A percentile compares a stretch with the other conserved stretches of the same genome.
Evolutionary conservation across 106 monocot species (phyloP).

Genomic region (Allium cepa): DNA sequence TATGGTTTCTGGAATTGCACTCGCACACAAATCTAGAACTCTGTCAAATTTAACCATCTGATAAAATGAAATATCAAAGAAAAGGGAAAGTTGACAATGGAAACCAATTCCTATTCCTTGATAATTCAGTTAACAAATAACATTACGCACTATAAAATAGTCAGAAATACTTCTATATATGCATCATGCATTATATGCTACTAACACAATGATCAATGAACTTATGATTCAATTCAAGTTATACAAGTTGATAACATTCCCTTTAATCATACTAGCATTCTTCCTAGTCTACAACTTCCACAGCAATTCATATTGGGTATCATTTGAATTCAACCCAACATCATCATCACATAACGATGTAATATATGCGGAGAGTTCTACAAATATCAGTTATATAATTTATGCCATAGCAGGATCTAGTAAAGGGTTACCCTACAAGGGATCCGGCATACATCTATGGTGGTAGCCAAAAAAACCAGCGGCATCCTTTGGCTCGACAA

Average conservation of each 20-base stretch:
- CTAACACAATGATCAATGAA: too few relatives aligned
- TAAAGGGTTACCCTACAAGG: not conserved
- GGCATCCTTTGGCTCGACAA: slow-evolving; percentile 3
- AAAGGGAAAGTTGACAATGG: too few relatives aligned
- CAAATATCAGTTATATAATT: slow-evolving; percentile 5
- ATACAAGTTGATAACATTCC: not conserved
- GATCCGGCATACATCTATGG: slow-evolving; percentile 3
- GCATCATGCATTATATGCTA: too few relatives aligned
- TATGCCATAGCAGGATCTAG: slow-evolving; percentile 1
- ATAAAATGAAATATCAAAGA: too few relatives aligned
- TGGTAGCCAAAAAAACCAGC: slow-evolving; percentile 7
- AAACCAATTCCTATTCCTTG: too few relatives aligned
- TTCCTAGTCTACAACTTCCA: not conserved
- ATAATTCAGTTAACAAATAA: too few relatives aligned
- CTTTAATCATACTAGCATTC: not conserved
- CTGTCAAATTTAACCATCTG: too few relatives aligned
- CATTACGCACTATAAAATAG: too few relatives aligned
- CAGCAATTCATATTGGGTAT: not conserved
- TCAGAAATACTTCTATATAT: too few relatives aligned
- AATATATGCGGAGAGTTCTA: not conserved
- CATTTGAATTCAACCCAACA: not conserved
- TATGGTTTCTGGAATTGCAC: too few relatives aligned
- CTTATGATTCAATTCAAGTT: not conserved
- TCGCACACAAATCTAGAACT: too few relatives aligned
- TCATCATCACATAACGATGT: not conserved